phyloP scores from a whole-genome alignment of 441 rosid species.

The Populus hybrid region DNA sequence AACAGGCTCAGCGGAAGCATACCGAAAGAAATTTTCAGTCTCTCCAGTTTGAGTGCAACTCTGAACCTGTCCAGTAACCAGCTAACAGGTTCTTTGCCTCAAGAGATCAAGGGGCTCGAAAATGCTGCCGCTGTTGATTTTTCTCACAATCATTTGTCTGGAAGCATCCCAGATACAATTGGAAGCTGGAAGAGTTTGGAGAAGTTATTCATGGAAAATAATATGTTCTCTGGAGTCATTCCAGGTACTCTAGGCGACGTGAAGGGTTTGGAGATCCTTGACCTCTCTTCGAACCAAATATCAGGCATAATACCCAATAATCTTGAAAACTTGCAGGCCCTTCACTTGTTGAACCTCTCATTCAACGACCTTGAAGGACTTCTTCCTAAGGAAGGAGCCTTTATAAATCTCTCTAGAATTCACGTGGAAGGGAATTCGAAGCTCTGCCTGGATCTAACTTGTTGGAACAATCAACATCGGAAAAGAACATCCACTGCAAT shows the following conservation, averaged over 20 bases:
- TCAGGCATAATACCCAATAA: conserved; percentile 45
- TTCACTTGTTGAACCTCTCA: conserved; percentile 42
- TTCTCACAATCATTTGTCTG: conserved; percentile 36
- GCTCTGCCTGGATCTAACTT: conserved; percentile 23
- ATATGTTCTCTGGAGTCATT: conserved; percentile 35
- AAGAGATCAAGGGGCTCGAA: conserved; percentile 29
- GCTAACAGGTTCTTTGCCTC: conserved; percentile 34
- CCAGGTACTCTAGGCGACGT: conserved; percentile 33
- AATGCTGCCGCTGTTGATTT: conserved; percentile 38
- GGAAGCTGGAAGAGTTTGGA: conserved; percentile 45
- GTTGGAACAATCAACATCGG: conserved; percentile 10
- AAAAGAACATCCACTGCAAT: conserved; percentile 13
- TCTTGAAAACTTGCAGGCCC: conserved; percentile 27
- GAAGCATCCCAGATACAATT: conserved; percentile 40
- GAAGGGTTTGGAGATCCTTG: conserved; percentile 41
- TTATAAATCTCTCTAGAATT: conserved; percentile 25
- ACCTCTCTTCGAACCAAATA: conserved; percentile 44
- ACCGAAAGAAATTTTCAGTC: conserved; percentile 38
- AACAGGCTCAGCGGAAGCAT: conserved; percentile 46
- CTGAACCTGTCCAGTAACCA: conserved; percentile 43
- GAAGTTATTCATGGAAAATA: conserved; percentile 34
- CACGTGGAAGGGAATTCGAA: conserved; percentile 37
- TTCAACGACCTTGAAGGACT: conserved; percentile 43
- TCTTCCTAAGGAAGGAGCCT: conserved; percentile 32
- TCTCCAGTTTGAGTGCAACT: conserved; percentile 33